Conservation (phyloP, 2,329 filamentous ascomycete species). For the Rugonectria rugulosa region DNA sequence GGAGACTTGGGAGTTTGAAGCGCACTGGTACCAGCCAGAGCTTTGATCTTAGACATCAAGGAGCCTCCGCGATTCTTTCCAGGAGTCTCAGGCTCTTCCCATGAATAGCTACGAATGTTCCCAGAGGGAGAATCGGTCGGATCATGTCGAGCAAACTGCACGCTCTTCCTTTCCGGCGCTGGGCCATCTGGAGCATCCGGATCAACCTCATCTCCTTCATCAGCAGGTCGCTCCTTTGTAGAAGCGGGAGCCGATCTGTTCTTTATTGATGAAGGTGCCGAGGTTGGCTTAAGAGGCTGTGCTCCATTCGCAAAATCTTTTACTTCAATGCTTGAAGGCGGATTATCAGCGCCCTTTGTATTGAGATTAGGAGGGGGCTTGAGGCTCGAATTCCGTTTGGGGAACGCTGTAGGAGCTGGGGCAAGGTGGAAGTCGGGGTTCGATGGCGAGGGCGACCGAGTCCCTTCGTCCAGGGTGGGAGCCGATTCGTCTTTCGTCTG, state of each 20-base stretch:
- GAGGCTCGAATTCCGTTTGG: conserved; percentile 26
- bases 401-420: conserved; percentile 18
- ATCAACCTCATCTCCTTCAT: conserved; percentile 32
- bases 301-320: conserved; percentile 19
- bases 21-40: conserved; percentile 66
- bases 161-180: conserved; percentile 60
- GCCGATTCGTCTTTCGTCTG: conserved; percentile 30
- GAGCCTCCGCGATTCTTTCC: conserved; percentile 68
- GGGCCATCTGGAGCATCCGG: conserved; percentile 27
- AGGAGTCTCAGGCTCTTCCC: conserved; percentile 69
- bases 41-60: conserved; percentile 81
- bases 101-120: conserved; percentile 70
- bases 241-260: conserved; percentile 33
- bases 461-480: conserved; percentile 31
- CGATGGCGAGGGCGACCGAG: conserved; percentile 31
- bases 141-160: conserved; percentile 75
- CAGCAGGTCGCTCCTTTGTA: conserved; percentile 31
- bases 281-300: conserved; percentile 11
- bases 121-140: conserved; percentile 55
- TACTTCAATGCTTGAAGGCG: conserved; percentile 21
- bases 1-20: conserved; percentile 56
- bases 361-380: conserved; percentile 31
- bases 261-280: conserved; percentile 24
- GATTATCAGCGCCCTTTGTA: conserved; percentile 9
- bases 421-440: conserved; percentile 27